A percentile compares a stretch with the other conserved stretches of the same genome.
Conservation (phyloP, 257 asterid species). For the Gentiana straminea region DNA sequence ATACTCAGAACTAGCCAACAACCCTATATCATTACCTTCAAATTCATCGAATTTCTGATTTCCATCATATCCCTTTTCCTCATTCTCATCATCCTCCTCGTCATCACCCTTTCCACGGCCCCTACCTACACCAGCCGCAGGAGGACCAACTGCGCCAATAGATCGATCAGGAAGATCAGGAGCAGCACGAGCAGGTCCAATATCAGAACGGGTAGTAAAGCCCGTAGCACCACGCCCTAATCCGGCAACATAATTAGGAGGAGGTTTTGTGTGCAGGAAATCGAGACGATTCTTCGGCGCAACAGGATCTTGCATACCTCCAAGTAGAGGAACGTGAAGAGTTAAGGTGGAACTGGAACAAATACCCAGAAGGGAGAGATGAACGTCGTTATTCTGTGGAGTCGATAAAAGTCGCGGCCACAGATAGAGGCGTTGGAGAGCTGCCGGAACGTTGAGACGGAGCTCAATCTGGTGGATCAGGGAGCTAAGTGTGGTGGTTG, state of each 20-base stretch:
- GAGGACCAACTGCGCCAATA: conserved; percentile 27
- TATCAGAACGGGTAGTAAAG: conserved; percentile 5
- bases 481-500: conserved; percentile 26
- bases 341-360: conserved; percentile 46
- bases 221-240: conserved; percentile 1
- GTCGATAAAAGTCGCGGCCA: conserved; percentile 35
- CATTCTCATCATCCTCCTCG: conserved; percentile 18
- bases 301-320: conserved; percentile 67
- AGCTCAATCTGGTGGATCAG: conserved; percentile 34
- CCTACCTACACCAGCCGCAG: not conserved
- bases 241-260: conserved; percentile 4
- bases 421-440: conserved; percentile 49
- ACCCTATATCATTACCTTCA: not conserved
- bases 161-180: conserved; percentile 43
- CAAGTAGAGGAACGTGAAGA: conserved; percentile 44
- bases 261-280: conserved; percentile 47
- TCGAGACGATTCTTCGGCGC: conserved; percentile 44
- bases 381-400: conserved; percentile 16
- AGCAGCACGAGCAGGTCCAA: conserved; percentile 9
- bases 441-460: conserved; percentile 25
- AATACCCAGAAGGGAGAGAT: conserved; percentile 38
- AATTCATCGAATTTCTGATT: not conserved
- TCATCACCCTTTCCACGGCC: not conserved
- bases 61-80: not conserved
- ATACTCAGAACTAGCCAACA: conserved; percentile 87